phyloP scores from a whole-genome alignment of 116 monocot genomes.

The Phalaenopsis hybrid region DNA sequence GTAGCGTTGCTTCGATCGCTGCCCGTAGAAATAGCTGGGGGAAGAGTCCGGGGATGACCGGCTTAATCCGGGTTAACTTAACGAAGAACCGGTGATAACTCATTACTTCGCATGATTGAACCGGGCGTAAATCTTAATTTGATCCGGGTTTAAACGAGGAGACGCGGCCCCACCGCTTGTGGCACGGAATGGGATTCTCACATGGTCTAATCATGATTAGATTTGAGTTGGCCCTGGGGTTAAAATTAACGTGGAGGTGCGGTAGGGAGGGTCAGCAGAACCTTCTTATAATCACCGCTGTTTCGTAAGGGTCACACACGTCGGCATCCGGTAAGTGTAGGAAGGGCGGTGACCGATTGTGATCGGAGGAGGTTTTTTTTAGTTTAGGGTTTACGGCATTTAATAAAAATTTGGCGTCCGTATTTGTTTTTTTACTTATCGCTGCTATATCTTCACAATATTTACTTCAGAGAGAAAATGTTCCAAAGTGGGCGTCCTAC shows the following conservation, averaged over 20 bases:
- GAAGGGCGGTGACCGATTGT: neutral
- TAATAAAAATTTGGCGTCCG: neutral
- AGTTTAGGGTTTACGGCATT: neutral
- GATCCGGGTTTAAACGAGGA: neutral
- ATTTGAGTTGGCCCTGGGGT: neutral
- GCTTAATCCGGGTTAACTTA: neutral
- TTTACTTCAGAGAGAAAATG: too few species aligned
- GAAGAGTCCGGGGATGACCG: neutral
- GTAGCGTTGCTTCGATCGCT: conserved; percentile 6
- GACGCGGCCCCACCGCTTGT: neutral
- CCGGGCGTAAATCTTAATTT: neutral
- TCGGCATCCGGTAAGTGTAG: neutral
- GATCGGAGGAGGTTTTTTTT: neutral
- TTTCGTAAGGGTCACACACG: neutral
- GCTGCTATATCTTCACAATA: too few species aligned
- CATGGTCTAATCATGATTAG: neutral
- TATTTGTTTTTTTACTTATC: neutral
- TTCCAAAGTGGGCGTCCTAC: too few species aligned
- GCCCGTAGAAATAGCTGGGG: conserved; percentile 10
- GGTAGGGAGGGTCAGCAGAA: neutral
- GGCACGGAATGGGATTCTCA: neutral
- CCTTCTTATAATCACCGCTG: neutral
- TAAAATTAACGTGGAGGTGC: neutral
- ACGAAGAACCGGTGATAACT: neutral
- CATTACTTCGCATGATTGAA: neutral